Conservation (phyloP, 495 filamentous ascomycete genomes). For the Penicillium desertorum region DNA sequence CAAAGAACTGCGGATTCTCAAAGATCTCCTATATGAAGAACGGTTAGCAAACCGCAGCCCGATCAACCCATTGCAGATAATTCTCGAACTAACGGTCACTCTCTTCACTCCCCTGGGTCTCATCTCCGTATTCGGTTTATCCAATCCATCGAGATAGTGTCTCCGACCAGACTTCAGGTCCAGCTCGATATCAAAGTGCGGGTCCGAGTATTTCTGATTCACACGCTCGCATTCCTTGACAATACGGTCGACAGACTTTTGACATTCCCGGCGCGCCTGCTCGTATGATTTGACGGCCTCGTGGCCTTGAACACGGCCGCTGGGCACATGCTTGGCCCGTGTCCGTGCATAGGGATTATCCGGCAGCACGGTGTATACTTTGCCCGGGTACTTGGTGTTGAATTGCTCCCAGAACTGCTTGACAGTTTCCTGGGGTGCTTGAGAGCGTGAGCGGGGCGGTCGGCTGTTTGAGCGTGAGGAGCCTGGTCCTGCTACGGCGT, state of each 20-base stretch:
- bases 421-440: slow-evolving; percentile 67
- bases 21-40: slow-evolving; percentile 70
- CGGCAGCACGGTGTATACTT: slow-evolving; percentile 70
- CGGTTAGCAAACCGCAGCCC: not conserved
- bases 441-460: slow-evolving; percentile 49
- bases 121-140: slow-evolving; percentile 42
- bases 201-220: slow-evolving; percentile 89
- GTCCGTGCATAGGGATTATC: slow-evolving; percentile 68
- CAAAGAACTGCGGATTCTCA: slow-evolving; percentile 79
- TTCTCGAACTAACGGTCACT: slow-evolving; percentile 47
- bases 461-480: slow-evolving; percentile 43
- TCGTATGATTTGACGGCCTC: slow-evolving; percentile 67
- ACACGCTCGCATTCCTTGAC: slow-evolving; percentile 76
- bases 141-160: slow-evolving; percentile 65
- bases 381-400: slow-evolving; percentile 58
- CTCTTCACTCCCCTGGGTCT: slow-evolving; percentile 63
- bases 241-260: slow-evolving; percentile 75
- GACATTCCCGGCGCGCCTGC: slow-evolving; percentile 68
- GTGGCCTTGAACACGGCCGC: slow-evolving; percentile 52
- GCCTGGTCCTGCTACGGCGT: slow-evolving; percentile 28
- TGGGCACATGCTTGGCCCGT: slow-evolving; percentile 54
- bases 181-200: slow-evolving; percentile 82
- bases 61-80: not conserved
- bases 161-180: slow-evolving; percentile 64
- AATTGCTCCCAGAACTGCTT: slow-evolving; percentile 81